Percentiles rank a stretch among this genome's conserved stretches.
phyloP scores from a whole-genome alignment of 2,329 filamentous ascomycete genomes.

The Byssoonygena ceratinophila region DNA sequence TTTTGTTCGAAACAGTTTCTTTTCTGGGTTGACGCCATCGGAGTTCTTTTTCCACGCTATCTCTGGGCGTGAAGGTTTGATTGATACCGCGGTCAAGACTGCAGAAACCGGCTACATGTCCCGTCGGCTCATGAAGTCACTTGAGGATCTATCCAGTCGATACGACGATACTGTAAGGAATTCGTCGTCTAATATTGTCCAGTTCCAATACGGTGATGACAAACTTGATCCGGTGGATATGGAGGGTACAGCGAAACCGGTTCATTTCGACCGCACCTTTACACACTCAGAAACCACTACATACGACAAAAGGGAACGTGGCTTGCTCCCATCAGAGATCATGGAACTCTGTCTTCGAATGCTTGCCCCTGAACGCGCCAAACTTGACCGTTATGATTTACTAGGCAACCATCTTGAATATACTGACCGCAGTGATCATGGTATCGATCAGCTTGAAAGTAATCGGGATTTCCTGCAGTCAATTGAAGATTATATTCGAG shows the following conservation, averaged over 20 bases:
- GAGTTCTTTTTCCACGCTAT: constrained; percentile 99
- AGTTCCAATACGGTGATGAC: constrained; percentile 96
- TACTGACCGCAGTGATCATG: constrained; percentile 56
- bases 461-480: constrained; percentile 70
- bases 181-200: constrained; percentile 76
- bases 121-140: constrained; percentile 89
- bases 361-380: constrained; percentile 56
- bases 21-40: constrained; percentile 74
- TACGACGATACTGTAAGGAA: constrained; percentile 95
- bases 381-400: constrained; percentile 53
- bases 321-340: constrained; percentile 66
- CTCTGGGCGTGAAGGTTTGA: constrained; percentile 92
- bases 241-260: constrained; percentile 86
- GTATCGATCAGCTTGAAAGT: constrained; percentile 67
- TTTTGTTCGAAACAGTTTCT: constrained; percentile 96
- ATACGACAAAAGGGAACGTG: constrained; percentile 64
- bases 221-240: constrained; percentile 94
- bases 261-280: constrained; percentile 85
- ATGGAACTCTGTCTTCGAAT: constrained; percentile 55
- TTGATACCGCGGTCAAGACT: constrained; percentile 98
- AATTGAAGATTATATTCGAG: constrained; percentile 60
- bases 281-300: constrained; percentile 66
- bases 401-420: constrained; percentile 55
- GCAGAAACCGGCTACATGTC: constrained; percentile 99
- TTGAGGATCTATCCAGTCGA: constrained; percentile 85